Evolutionary conservation across 345 rosid species (phyloP), one percentile per base, ranked within the genome.

Genomic region (Sonneratia caseolaris): DNA sequence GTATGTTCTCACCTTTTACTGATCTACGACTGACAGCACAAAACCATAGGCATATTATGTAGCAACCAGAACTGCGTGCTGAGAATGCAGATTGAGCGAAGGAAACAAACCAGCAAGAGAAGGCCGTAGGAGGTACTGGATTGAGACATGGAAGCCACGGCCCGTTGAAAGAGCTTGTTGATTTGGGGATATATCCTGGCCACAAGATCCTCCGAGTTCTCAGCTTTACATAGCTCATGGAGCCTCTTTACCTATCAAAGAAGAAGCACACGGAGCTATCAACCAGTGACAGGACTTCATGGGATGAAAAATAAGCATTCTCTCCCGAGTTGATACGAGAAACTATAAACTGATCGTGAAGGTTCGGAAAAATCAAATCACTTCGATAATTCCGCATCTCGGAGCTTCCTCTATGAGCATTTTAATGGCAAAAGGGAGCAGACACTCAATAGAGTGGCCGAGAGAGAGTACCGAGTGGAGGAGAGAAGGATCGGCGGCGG

Each of bases 141-240:
- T 66, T 87, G 97, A 73, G 97, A 77, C 55, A 91, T 76, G 11
- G 97, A 90, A 77, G 92, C 78, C 13, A 90, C 77, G 2, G 92
- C 87, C 75, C 99, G 95, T n/a, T 95, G 99, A 72, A 95, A 95
- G 73, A 90, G 86, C 81, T 86, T 92, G 82, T 80, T 92, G 59
- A 92, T 68, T 55, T 84, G 96, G 0, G 97, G 96, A 81, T 86
- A 92, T 75, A 90, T 83, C 81, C 99, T 87, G 37, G 97, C 97
- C 47, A 92, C 87, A 70, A 92, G 79, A 77, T 95, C 97, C 81
- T 92, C 96, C 7, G 92, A 87, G 15, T 84, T 85, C 75, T 86
- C 91, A 62, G 78, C 76, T 76, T 84, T 85, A 71, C 99, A 92
- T 49, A 95, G 79, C 47, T 88, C 92, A 70, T 83, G 80, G 19